Base-by-base conservation (phyloP, 495 filamentous ascomycete species). In the Xylaria longipes region DNA sequence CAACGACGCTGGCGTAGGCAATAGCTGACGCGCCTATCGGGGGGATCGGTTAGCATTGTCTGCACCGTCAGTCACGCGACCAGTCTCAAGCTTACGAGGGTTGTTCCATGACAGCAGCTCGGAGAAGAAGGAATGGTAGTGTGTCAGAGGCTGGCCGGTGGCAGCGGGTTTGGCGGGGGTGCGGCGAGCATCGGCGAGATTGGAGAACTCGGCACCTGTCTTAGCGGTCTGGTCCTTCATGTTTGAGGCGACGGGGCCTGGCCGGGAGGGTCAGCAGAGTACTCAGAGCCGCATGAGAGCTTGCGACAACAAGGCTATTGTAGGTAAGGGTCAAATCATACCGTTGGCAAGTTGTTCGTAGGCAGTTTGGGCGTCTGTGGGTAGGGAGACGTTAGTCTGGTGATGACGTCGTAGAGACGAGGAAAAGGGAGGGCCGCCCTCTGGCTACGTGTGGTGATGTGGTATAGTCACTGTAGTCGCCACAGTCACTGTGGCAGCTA, bases 51-150 rank as follows among this genome's bases (percentile, higher is more conserved):
- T 73, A 84, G 79, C 68, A 79, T 11, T 37, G 85, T 58, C 87
- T 78, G 88, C 67, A 31, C 25, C n/a, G 33, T 69, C 12, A 27
- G 54, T 70, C 69, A 48, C 54, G 25, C 33, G 63, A 69, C 31
- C 63, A 75, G 73, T 73, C 27, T 22, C 43, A 41, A 68, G 75
- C 80, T 74, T 80, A 86, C 82, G 78, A 71, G 83, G 86, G 76
- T 88, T 85, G 76, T 87, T 83, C 87, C 87, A 89, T 65, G 87
- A 89, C 66, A 99, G 82, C 66, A 99, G 87, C 80, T 92, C 93
- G 77, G 93, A 93, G 85, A 98, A 95, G 84, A 98, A 89, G 43
- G 94, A 97, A 84, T 98, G 96, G 82, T 98, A 99, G 83, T 95
- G 92, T 61, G 94, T 98, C 83, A 98, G 82, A 33, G 91, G 91